Base-by-base conservation (phyloP, 108 stramenopile genomes). In the Cyclostephanos tholiformis region DNA sequence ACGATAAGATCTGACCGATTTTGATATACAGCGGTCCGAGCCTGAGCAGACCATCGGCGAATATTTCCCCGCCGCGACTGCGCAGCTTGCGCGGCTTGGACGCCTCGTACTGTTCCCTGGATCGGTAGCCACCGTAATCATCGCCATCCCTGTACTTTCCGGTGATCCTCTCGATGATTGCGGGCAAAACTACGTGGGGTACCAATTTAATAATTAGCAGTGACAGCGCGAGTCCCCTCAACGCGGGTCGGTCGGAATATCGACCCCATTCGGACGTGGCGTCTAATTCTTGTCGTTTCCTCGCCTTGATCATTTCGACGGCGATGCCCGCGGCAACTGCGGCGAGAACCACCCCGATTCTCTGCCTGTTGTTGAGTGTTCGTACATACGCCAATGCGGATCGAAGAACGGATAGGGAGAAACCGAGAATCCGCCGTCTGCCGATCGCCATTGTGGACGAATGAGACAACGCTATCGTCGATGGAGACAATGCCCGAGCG, bases 1-100 rank as follows among this genome's bases (percentile, higher is more conserved):
- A 96, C 36, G 95, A 92, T 10, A 96, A 56, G 32, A 97, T 97
- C 75, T 98, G 97, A 12, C 97, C 97, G 64, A 97, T 83, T 77
- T 98, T 98, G 62, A 91, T 87, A 76, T 93, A 96, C 17, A 95
- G 82, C 12, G 95, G 94, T 56, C 95, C 95, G 16, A 98, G 72
- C 41, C 80, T 79, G 30, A 98, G 74, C 25, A 97, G 77, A 0
- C 85, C 82, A 26, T 92, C 82, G 49, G 94, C 79, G 67, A 95
- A 89, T 10, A 68, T 29, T 4, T 67, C 43, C 26, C 94, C 91
- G 13, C 77, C 82, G 4, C 59, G 48, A 65, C 57, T 65, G 35
- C 76, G 75, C 16, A 77, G 59, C 63, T 63, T 53, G 51, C 74
- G 76, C 14, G 79, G 36, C 63, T 19, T 29, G 29, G 82, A 68